phyloP scores from a whole-genome alignment of 352 stramenopile genomes.

The Phytophthora pistaciae region DNA sequence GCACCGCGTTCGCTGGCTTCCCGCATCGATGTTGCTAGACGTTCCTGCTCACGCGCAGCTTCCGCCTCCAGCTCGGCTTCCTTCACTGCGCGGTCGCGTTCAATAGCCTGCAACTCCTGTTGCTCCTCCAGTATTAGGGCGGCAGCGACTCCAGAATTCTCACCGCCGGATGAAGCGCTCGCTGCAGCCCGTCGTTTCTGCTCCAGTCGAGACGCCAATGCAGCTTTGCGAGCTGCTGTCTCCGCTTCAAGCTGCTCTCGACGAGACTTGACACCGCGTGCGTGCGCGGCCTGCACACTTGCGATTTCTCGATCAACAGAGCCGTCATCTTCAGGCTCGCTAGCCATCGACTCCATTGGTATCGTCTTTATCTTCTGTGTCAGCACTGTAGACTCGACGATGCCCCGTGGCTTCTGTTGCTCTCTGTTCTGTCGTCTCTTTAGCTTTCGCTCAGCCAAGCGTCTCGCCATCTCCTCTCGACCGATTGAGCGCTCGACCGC shows the following conservation, averaged over 20 bases:
- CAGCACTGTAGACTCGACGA: not conserved
- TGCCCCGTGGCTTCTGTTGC: not conserved
- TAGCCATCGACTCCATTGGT: not conserved
- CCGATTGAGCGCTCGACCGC: constrained; percentile 2
- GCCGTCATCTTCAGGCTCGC: constrained; percentile 25
- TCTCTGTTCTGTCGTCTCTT: constrained; percentile 16
- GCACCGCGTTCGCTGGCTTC: constrained; percentile 27
- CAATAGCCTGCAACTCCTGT: constrained; percentile 41
- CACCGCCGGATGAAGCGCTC: not conserved
- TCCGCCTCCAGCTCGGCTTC: constrained; percentile 35
- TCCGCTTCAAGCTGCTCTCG: constrained; percentile 44
- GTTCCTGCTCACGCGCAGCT: constrained; percentile 36
- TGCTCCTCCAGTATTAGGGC: constrained; percentile 40
- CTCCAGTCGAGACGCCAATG: constrained; percentile 38
- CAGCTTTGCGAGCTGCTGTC: constrained; percentile 37
- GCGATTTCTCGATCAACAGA: constrained; percentile 37
- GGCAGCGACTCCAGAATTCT: not conserved
- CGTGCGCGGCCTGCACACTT: constrained; percentile 41
- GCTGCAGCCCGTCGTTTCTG: constrained; percentile 35
- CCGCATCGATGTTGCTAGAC: constrained; percentile 24
- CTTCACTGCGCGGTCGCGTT: constrained; percentile 30
- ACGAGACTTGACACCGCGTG: constrained; percentile 29
- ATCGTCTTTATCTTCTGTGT: not conserved
- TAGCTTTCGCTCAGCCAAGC: constrained; percentile 28
- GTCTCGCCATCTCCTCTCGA: constrained; percentile 28